Base-by-base conservation (phyloP, 1,284 basidiomycete genomes). In the Sphagnurus paluster region DNA sequence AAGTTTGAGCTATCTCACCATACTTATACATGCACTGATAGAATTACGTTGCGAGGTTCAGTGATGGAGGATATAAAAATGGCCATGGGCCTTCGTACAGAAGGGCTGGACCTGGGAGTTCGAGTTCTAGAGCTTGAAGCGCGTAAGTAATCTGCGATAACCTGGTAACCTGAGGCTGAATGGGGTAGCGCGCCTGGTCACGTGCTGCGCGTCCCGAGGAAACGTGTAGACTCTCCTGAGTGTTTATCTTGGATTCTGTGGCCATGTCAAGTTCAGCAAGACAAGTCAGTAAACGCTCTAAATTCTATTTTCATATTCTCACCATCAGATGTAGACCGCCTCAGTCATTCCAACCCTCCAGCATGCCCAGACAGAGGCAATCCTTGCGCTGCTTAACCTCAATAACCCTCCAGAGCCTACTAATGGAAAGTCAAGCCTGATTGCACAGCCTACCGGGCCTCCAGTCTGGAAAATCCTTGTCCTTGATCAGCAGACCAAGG, bases 401-500 rank as follows among this genome's bases (percentile, higher is more conserved):
- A 82, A 84, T 61, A 63, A 71, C 56, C 58, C 77, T 50, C 53
- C 70, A 56, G 75, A 86, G 16, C 46, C 69, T 19, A 39, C 55
- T 13, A 53, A 69, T 17, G 60, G 59, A 19, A 82, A 79, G 55
- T 50, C 67, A 10, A 60, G 71, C 38, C 84, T 81, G 52, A 63
- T 71, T 4, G 69, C 79, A 4, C 66, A 75, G 6, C 62, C 75
- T 1, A 70, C 81, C n/a, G 82, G 79, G 0, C 90, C 93, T 23
- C 84, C 92, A 4, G 85, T 97, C 4, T 99, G 97, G 96, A 99
- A 99, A 69, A 87, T 99, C 6, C 76, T 99, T 6, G 85, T 99
- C 1, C 76, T 99, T 52, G 97, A 99, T 67, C 92, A 96, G 62
- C 81, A 89, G 54, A 96, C 93, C 41, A 97, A 98, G 66, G 96